Conservation (phyloP, 73 alveolate genomes). For the Symbiodinium natans region DNA sequence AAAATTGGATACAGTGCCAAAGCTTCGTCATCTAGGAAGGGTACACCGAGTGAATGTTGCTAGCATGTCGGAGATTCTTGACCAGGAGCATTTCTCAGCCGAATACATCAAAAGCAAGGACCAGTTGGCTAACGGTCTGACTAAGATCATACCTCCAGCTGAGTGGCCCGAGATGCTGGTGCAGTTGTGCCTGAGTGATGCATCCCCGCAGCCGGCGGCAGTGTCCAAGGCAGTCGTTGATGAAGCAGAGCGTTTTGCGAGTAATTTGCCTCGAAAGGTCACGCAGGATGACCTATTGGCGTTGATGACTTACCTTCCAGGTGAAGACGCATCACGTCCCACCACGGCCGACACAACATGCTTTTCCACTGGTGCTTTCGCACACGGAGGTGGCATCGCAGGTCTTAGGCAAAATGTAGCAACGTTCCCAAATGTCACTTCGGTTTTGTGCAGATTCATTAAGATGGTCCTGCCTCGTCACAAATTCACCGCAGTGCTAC, state of each 20-base stretch:
- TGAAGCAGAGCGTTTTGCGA: not conserved
- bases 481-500: not conserved
- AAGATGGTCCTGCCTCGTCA: not conserved
- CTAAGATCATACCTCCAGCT: not conserved
- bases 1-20: not conserved
- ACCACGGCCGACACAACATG: too few species aligned
- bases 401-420: not conserved
- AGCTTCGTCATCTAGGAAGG: not conserved
- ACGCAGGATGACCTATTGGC: not conserved
- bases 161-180: not conserved
- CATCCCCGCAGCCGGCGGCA: not conserved
- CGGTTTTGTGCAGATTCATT: too few species aligned
- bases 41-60: constrained; percentile 16
- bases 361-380: not conserved
- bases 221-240: not conserved
- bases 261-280: not conserved
- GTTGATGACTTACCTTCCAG: not conserved
- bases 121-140: constrained; percentile 2
- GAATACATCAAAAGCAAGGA: not conserved
- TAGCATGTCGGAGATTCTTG: not conserved
- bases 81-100: not conserved
- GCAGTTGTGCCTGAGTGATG: not conserved
- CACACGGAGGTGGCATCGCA: not conserved
- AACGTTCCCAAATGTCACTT: not conserved
- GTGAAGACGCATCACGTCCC: not conserved